Conservation (phyloP, 2,329 filamentous ascomycete species). For the Emmonsiellopsis sp. region DNA sequence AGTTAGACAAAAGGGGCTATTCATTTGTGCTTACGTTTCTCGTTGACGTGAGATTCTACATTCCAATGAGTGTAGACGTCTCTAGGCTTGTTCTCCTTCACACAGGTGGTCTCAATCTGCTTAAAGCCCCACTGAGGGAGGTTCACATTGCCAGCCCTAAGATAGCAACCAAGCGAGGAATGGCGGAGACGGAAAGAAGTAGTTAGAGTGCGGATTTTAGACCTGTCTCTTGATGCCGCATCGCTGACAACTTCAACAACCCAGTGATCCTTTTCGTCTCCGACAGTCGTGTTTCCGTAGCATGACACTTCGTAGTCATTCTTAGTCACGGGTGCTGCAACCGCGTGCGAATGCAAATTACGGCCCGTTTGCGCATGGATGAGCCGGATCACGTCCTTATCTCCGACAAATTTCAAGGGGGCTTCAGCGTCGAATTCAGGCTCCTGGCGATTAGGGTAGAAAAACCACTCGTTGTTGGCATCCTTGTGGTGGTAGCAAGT, state of each 20-base stretch:
- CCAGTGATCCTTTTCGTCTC: constrained; percentile 98
- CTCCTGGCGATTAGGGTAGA: constrained; percentile 83
- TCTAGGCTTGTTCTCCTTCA: constrained; percentile 81
- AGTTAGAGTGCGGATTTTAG: constrained; percentile 79
- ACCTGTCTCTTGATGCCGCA: constrained; percentile 75
- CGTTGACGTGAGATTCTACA: constrained; percentile 88
- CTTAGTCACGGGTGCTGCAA: constrained; percentile 83
- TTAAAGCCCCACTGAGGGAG: constrained; percentile 99
- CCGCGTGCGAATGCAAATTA: constrained; percentile 90
- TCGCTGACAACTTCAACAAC: constrained; percentile 84
- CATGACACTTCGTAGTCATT: constrained; percentile 84
- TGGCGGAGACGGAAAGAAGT: constrained; percentile 87
- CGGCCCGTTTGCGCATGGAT: constrained; percentile 93
- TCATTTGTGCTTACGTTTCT: constrained; percentile 58
- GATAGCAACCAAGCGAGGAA: constrained; percentile 74
- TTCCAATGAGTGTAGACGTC: constrained; percentile 99
- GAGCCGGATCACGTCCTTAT: constrained; percentile 71
- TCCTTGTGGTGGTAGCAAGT: constrained; percentile 99
- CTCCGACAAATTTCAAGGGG: constrained; percentile 64
- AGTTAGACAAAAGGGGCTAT: neutral
- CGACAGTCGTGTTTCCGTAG: constrained; percentile 91
- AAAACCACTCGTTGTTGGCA: constrained; percentile 99
- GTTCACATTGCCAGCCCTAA: constrained; percentile 91
- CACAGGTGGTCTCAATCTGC: constrained; percentile 95
- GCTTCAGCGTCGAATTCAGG: constrained; percentile 61